Conservation (phyloP, 495 filamentous ascomycete species). For the Penicillium nucicola region DNA sequence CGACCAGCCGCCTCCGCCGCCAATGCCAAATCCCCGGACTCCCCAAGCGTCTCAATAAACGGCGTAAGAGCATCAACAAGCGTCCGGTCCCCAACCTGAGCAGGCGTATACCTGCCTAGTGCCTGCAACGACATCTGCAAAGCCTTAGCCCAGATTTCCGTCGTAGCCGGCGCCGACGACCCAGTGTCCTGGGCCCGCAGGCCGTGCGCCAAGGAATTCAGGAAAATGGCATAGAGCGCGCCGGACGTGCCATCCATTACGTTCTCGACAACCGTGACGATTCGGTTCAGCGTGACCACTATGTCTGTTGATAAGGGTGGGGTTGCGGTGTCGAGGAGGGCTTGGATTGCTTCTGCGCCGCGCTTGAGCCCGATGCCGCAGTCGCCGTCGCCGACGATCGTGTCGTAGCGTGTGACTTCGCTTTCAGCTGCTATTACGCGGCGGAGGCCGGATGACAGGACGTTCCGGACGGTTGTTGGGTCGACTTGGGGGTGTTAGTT, state of each 20-base stretch:
- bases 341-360: constrained; percentile 82
- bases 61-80: constrained; percentile 87
- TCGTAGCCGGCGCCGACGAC: constrained; percentile 45
- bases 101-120: constrained; percentile 83
- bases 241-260: constrained; percentile 96
- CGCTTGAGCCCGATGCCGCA: constrained; percentile 88
- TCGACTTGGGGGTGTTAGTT: constrained; percentile 51
- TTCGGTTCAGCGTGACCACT: constrained; percentile 66
- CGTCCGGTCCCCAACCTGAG: constrained; percentile 83
- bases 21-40: constrained; percentile 59
- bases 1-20: constrained; percentile 73
- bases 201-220: constrained; percentile 80
- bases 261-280: constrained; percentile 81
- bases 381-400: constrained; percentile 92
- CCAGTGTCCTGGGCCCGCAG: constrained; percentile 57
- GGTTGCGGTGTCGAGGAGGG: constrained; percentile 51
- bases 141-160: constrained; percentile 70
- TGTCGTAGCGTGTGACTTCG: constrained; percentile 84
- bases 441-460: constrained; percentile 65
- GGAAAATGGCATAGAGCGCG: constrained; percentile 92
- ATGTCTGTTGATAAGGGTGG: constrained; percentile 61
- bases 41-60: constrained; percentile 69
- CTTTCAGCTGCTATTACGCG: constrained; percentile 74
- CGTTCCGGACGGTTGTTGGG: constrained; percentile 49
- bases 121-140: constrained; percentile 66